phyloP scores from a whole-genome alignment of 352 stramenopile genomes.

The Phytophthora megakarya region DNA sequence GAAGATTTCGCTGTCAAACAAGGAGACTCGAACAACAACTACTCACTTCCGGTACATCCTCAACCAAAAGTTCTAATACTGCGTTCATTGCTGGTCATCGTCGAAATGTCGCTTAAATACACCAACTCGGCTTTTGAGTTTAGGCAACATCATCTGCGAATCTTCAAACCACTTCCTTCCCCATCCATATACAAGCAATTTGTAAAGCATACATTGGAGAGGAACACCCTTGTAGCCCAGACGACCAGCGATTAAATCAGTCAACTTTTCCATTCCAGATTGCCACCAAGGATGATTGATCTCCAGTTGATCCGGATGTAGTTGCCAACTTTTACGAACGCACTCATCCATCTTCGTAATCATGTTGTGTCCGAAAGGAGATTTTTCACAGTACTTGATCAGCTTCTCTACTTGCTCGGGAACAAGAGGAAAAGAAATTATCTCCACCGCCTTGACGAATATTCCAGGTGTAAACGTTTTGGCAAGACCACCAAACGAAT shows the following conservation, averaged over 20 bases:
- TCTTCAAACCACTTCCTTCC: not conserved
- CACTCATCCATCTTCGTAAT: no score
- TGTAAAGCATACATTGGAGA: no score
- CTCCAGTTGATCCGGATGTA: no score
- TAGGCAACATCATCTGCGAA: not conserved
- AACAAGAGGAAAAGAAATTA: not conserved
- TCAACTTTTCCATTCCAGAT: no score
- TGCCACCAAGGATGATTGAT: no score
- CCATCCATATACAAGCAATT: no score
- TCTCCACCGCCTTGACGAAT: not conserved
- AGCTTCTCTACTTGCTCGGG: not conserved
- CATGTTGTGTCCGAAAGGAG: not conserved
- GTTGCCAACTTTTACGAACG: no score
- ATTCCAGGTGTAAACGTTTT: not conserved
- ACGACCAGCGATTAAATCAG: no score
- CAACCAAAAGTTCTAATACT: no score
- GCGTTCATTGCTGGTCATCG: no score
- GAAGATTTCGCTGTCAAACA: conserved; percentile 22
- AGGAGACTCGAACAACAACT: not conserved
- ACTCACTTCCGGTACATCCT: conserved; percentile 17
- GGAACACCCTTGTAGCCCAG: no score
- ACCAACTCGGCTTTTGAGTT: not conserved
- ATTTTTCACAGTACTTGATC: not conserved
- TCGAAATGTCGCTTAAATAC: not conserved
- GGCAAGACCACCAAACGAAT: not conserved